Base-by-base conservation (phyloP, 768 basidiomycete genomes). In the Hortiboletus campestris region DNA sequence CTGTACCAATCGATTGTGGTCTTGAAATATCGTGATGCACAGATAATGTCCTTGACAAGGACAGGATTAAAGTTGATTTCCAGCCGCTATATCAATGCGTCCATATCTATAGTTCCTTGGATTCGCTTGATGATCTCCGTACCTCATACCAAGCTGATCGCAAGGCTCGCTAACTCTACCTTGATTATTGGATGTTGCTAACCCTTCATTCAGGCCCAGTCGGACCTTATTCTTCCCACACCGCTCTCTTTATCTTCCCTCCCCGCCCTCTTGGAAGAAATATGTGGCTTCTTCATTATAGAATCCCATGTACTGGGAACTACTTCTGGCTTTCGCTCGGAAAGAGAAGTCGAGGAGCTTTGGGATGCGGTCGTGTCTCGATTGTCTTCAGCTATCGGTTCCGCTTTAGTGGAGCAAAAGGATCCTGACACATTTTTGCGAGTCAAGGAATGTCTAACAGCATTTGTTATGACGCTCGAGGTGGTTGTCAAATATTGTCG, bases 241-340 rank as follows among this genome's bases (percentile, higher is more conserved):
- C 86, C 87, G 0, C 76, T 92, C 20, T 82, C 84, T 31, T 64
- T 93, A 34, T 67, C 78, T 2, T 80, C 87, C 4, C 81, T 98
- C 6, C 78, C 87, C 1, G 68, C 81, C n/a, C 76, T 98, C 20
- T 88, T 91, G 25, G 89, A 96, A 68, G 93, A 98, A 72, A 91
- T 98, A 59, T 89, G 94, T 36, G 97, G 97, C 0, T 99, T 97
- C 73, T 99, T 98, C 75, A 94, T 99, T 55, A 86, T 98, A 60
- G 97, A 99, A 73, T 86, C 84, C 1, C 88, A 96, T 66, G 94
- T 99, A 1, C 80, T 98, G 8, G 84, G 88, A 61, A 92, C 92
- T 0, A 92, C 94, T 11, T 86, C 86, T 17, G 84, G 81, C 34
- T 99, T 99, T 75, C 84, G 97, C n/a, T 91, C 89, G 16, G 82